These are phyloP conservation scores for Pestalotiopsis sp. DNA, from an alignment of 2,329 filamentous ascomycete species.

Conservation along the genomic window DNA sequence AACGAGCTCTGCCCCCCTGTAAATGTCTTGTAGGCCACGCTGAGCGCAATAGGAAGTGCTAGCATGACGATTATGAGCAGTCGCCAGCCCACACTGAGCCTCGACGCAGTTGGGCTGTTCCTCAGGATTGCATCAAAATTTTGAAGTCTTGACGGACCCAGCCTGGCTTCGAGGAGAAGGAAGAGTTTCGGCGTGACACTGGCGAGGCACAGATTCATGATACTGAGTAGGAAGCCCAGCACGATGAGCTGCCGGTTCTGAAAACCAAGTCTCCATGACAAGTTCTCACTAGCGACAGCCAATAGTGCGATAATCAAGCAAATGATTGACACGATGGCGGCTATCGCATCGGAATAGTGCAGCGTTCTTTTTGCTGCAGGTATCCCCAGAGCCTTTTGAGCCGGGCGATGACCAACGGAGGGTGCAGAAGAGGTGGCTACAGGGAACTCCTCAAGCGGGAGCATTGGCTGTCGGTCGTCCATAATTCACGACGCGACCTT, in stretches of 20 bases:
- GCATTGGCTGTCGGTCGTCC: too few species aligned
- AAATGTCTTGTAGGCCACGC: not conserved
- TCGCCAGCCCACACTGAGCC: not conserved
- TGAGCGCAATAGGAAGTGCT: not conserved
- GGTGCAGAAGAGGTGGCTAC: too few species aligned
- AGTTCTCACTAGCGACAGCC: not conserved
- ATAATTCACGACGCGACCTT: too few species aligned
- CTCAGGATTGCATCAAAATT: not conserved
- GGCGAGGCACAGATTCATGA: not conserved
- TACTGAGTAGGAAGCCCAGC: not conserved
- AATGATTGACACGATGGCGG: too few species aligned
- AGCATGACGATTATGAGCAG: not conserved
- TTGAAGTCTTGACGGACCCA: not conserved
- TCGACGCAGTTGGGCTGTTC: not conserved
- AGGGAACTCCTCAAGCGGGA: too few species aligned
- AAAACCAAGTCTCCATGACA: not conserved
- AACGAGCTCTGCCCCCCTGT: not conserved
- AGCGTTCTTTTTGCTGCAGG: too few species aligned
- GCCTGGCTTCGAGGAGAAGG: not conserved
- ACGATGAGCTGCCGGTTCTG: not conserved
- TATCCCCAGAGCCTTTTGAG: too few species aligned
- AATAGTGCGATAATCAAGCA: too few species aligned
- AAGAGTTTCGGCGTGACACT: not conserved
- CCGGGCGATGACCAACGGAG: too few species aligned
- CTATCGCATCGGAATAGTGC: too few species aligned